Base-by-base conservation (phyloP, 2,329 filamentous ascomycete genomes). In the Colletotrichum godetiae region DNA sequence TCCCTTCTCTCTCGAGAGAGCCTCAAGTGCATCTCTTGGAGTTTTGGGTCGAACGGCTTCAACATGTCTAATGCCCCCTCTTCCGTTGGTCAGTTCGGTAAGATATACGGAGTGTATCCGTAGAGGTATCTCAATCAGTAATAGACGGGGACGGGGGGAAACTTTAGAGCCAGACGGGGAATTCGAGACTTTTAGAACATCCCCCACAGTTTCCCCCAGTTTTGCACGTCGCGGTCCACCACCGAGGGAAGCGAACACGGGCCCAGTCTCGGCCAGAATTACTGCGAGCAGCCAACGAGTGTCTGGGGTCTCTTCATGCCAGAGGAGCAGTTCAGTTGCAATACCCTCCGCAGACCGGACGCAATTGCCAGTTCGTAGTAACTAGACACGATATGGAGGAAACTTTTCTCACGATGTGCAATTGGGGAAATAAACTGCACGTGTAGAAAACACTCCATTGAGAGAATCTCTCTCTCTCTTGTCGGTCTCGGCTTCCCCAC, bases 201-300 rank as follows among this genome's bases (percentile, higher is more conserved):
- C 49, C 70, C 71, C 67, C 67, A 71, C 67, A 71, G 35, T 22
- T 73, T 72, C 71, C 71, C 71, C 71, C 71, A 52, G 71, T 73
- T 73, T 71, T 65, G 67, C 55, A 46, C 19, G 35, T 73, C 71
- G 60, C 56, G 71, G 61, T 62, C 67, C 67, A 73, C 67, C 61
- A 71, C 67, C 67, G 70, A 73, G 65, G 67, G 35, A 49, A 66
- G 70, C 70, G 67, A 70, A 66, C 56, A 55, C 67, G 64, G 56
- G 67, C 37, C 56, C 71, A 10, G 46, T n/a, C 60, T 73, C 71
- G 71, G 71, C 71, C 71, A 73, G 71, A 73, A 73, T 71, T 73
- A 62, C 71, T 73, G 56, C 71, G 71, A 73, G 67, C 29, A 27
- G 67, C 19, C 56, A 73, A 58, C 56, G 58, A 42, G 24, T 15